These are phyloP conservation scores for Phytophthora pseudosyringae DNA, from an alignment of 352 stramenopile species.

Conservation along the genomic window DNA sequence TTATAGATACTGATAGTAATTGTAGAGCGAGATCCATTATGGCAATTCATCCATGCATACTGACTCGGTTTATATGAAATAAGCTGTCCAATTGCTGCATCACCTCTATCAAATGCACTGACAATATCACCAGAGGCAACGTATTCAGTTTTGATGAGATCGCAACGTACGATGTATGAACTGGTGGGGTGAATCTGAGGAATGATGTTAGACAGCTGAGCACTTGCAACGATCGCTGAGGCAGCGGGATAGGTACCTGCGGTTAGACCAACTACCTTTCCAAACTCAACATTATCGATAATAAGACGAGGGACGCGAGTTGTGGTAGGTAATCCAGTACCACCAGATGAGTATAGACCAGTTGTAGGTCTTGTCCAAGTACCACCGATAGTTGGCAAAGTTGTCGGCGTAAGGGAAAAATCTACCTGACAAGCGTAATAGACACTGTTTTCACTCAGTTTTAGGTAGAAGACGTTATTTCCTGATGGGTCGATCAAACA, in stretches of 20 bases:
- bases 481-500: too few relatives aligned
- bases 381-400: constrained; percentile 1
- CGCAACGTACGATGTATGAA: constrained; percentile 24
- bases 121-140: constrained; percentile 22
- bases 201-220: constrained; percentile 18
- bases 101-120: constrained; percentile 11
- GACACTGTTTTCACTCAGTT: constrained; percentile 8
- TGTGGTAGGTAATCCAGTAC: constrained; percentile 15
- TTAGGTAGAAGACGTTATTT: neutral
- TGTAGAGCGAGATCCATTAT: constrained; percentile 11
- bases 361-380: constrained; percentile 17
- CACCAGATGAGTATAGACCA: constrained; percentile 17
- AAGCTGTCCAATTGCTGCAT: constrained; percentile 13
- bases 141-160: constrained; percentile 28
- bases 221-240: constrained; percentile 3
- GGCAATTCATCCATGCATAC: constrained; percentile 21
- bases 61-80: constrained; percentile 19
- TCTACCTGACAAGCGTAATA: constrained; percentile 23
- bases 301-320: constrained; percentile 21
- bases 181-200: constrained; percentile 13
- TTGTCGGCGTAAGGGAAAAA: constrained; percentile 4
- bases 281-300: constrained; percentile 29
- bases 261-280: constrained; percentile 19
- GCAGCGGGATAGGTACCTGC: constrained; percentile 17
- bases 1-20: constrained; percentile 5